Evolutionary conservation across 202 grass and related monocot species (phyloP), one percentile per base, ranked within the genome.

Genomic region (Alloteropsis angusta): DNA sequence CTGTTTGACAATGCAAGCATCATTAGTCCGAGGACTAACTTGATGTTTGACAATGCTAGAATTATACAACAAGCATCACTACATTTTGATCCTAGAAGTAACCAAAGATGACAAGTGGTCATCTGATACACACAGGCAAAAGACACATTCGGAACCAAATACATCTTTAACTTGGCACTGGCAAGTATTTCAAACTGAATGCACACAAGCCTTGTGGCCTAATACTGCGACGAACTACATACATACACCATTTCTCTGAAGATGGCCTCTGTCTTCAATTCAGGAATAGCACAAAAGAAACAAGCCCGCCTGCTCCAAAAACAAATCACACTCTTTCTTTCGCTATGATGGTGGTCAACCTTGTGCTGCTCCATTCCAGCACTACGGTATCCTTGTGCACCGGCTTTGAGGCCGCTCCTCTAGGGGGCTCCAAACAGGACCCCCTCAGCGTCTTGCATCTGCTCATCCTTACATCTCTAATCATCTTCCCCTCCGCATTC

Each of bases 321-420:
- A 5, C 18, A 35, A 15, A 61, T 71, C 71, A 96, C 9, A 97
- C 26, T 84, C 87, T 93, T 45, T 97, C 90, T 80, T 87, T 85
- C 47, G 87, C 84, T 48, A 88, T 69, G 15, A 90, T 68, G 71
- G 93, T 91, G 49, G 59, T 82, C 37, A 88, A 44, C 54, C 76
- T 71, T 56, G 60, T 87, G 57, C 77, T 80, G 67, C 69, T 87
- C 93, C 90, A 90, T 76, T 97, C 90, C 55, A 97, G 35, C 69
- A 97, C 84, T 22, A 93, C 50, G 39, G 93, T 97, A 25, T 93
- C 88, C 74, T 83, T 91, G 74, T 97, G 93, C 57, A 97, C 88
- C 32, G 49, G 56, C 79, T 81, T 86, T 71, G 78, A 88, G 16
- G 57, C n/a, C 35, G 66, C 72, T 30, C 65, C 79, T 56, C 42